These are phyloP conservation scores for Volvox carteri DNA, from an alignment of 163 green algal species.

Conservation along the genomic window DNA sequence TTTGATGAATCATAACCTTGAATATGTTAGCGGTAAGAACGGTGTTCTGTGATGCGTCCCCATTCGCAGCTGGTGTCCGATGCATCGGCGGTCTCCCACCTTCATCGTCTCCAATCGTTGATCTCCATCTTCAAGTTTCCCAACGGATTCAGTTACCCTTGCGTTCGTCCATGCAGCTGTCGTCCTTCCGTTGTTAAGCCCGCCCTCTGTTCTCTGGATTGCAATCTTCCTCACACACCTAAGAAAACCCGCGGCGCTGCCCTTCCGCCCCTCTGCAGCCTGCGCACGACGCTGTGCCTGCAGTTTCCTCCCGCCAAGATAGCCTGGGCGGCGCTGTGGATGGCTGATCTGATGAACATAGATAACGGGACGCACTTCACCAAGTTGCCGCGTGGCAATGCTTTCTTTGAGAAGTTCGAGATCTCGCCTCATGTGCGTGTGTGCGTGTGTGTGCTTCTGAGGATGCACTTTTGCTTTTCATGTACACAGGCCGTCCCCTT, in stretches of 20 bases:
- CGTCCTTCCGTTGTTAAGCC: not conserved
- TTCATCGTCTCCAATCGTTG: no score
- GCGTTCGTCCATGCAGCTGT: no score
- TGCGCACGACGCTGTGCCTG: constrained; percentile 69
- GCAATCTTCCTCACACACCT: not conserved
- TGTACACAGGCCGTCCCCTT: no score
- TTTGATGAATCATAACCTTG: no score
- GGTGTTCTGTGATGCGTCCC: no score
- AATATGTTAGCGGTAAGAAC: no score
- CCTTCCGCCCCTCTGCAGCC: constrained; percentile 50
- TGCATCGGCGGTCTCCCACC: no score
- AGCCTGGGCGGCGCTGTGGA: constrained; percentile 55
- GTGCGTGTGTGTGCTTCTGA: not conserved
- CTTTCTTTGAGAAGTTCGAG: constrained; percentile 34
- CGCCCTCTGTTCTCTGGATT: not conserved
- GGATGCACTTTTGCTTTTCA: not conserved
- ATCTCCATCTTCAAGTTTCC: no score
- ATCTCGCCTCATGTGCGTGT: constrained; percentile 9
- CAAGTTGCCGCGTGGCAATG: not conserved
- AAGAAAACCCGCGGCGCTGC: not conserved
- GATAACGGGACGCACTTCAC: not conserved
- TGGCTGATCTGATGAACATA: constrained; percentile 55
- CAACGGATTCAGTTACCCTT: no score
- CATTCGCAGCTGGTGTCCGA: no score
- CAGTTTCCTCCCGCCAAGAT: constrained; percentile 62